phyloP scores from a whole-genome alignment of 1,284 basidiomycete species.

The Somion occarium region DNA sequence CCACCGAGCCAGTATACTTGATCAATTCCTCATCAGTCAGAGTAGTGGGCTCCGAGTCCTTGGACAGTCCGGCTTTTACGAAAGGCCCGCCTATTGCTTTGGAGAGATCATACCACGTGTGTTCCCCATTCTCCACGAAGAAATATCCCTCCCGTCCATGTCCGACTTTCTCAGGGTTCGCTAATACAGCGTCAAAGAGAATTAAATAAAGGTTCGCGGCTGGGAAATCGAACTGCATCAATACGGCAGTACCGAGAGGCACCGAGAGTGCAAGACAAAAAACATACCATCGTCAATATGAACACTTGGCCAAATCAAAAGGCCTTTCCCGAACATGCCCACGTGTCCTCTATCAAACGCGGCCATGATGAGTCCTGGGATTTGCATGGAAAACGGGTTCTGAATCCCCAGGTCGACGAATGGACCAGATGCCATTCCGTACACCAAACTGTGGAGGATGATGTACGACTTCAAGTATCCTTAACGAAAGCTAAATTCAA shows the following conservation, averaged over 20 bases:
- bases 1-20: conserved; percentile 13
- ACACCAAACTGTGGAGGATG: conserved; percentile 35
- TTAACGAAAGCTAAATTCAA: no score
- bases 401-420: conserved; percentile 33
- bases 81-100: conserved; percentile 33
- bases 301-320: conserved; percentile 24
- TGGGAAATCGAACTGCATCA: conserved; percentile 1
- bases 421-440: conserved; percentile 28
- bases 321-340: conserved; percentile 28
- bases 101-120: conserved; percentile 30
- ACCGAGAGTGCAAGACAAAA: background rate
- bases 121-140: conserved; percentile 43
- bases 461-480: conserved; percentile 35
- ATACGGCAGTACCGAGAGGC: background rate
- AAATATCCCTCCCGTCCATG: no score
- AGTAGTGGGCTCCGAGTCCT: conserved; percentile 24
- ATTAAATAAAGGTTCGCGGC: conserved; percentile 19
- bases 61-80: conserved; percentile 27
- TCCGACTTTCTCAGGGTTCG: conserved; percentile 12
- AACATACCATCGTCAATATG: conserved; percentile 24
- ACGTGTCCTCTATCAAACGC: conserved; percentile 27
- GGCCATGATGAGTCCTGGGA: conserved; percentile 27
- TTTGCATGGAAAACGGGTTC: conserved; percentile 29
- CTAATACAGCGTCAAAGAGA: conserved; percentile 17
- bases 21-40: conserved; percentile 29